Base-by-base conservation (phyloP, 306 rosid species). In the Cicer chorassanicum region DNA sequence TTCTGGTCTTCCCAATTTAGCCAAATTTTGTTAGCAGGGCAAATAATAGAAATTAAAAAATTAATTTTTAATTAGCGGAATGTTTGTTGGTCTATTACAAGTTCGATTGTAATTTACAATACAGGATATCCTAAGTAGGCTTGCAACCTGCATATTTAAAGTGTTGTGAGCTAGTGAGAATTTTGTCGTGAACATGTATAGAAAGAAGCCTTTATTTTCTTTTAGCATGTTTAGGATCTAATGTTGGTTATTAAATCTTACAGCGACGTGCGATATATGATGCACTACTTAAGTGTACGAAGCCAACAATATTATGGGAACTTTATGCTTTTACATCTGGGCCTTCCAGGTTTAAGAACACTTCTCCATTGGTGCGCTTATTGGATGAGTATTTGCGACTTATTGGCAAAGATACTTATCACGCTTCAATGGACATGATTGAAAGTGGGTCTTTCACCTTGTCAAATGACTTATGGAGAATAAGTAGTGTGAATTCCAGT, bases 351-450 rank as follows among this genome's bases (percentile, higher is more conserved):
- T 92, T 86, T 68, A 68, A 38, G 67, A 90, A 85, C 85, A 84
- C 87, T 73, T 78, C 81, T 77, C 96, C 99, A 57, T 81, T 86
- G 80, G 87, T 88, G 78, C 96, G 99, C 73, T 82, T 94, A 80
- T 79, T 94, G 64, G 87, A 86, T 70, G 99, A 94, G 83, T 94
- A 94, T 81, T 86, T 87, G 76, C 97, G 99, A 78, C 99, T 94
- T 78, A 96, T 94, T 87, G 92, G 97, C 67, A 86, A 81, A 63
- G 80, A 77, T 78, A 82, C 79, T 71, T 56, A 56, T 65, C 78
- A 6, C 74, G 91, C 93, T 42, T 87, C 97, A 8, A 63, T 81
- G 73, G 70, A 70, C 70, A 90, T 85, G 90, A 80, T 92, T 80
- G 97, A 88, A 87, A 82, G 81, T 74, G 93, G 82, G 77, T 90